These are phyloP conservation scores for Gonapodya sp. DNA, from an alignment of 192 early-diverging fungal species.

Conservation along the genomic window DNA sequence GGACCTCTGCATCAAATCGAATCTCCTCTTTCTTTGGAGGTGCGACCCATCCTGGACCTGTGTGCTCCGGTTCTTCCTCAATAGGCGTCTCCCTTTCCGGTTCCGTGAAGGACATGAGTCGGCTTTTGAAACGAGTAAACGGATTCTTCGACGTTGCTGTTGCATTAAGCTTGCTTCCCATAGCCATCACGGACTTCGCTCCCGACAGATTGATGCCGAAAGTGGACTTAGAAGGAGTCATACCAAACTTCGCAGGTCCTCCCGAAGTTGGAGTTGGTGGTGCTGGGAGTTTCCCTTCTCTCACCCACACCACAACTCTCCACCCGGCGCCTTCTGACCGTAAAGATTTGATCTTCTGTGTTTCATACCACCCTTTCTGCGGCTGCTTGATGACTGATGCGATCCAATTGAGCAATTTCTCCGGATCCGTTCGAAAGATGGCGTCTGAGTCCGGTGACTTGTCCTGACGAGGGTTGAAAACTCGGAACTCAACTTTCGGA, in stretches of 20 bases:
- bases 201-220: not conserved
- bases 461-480: not conserved
- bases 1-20: not conserved
- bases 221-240: not conserved
- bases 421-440: not conserved
- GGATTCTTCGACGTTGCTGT: not conserved
- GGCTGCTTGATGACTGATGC: not conserved
- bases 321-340: not conserved
- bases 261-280: not conserved
- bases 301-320: not conserved
- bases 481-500: not conserved
- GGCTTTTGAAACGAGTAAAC: not conserved
- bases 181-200: not conserved
- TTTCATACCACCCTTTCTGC: not conserved
- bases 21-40: not conserved
- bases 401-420: not conserved
- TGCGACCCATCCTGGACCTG: not conserved
- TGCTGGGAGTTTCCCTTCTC: not conserved
- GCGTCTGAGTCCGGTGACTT: not conserved
- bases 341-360: not conserved
- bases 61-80: not conserved
- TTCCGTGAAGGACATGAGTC: not conserved
- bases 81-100: not conserved
- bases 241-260: not conserved
- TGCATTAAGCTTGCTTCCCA: not conserved